Percentiles rank a stretch among this genome's conserved stretches.
These are phyloP conservation scores for Aspergillus ostianus DNA, from an alignment of 495 filamentous ascomycete species.

Conservation along the genomic window DNA sequence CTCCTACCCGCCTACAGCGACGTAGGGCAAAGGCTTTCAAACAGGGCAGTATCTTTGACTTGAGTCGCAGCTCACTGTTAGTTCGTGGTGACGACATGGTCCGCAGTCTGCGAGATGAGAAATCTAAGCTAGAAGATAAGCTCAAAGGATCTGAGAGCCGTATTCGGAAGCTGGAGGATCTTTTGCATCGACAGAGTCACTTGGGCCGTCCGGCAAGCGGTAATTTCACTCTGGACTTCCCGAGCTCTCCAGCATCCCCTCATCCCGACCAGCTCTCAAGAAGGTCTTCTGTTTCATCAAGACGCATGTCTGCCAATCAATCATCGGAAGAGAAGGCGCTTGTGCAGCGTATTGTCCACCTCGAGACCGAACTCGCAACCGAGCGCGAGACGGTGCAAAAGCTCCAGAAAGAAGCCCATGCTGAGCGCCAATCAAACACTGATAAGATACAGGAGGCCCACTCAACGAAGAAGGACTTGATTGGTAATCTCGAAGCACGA, in stretches of 20 bases:
- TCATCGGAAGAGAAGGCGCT: constrained; percentile 62
- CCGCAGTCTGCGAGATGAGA: constrained; percentile 69
- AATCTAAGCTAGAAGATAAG: constrained; percentile 73
- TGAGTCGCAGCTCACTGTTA: constrained; percentile 74
- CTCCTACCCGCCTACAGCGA: constrained; percentile 70
- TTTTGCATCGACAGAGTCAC: constrained; percentile 84
- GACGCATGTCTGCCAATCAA: constrained; percentile 66
- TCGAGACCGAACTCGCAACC: constrained; percentile 74
- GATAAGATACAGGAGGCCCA: constrained; percentile 76
- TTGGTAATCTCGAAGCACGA: constrained; percentile 90
- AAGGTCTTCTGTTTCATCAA: constrained; percentile 63
- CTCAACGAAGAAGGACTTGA: constrained; percentile 89
- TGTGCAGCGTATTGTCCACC: constrained; percentile 65
- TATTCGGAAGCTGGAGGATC: constrained; percentile 86
- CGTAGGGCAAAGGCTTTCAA: constrained; percentile 91
- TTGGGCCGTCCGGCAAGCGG: constrained; percentile 66
- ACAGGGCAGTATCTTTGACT: constrained; percentile 88
- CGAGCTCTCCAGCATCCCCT: constrained; percentile 48
- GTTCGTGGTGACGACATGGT: constrained; percentile 81
- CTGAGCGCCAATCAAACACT: constrained; percentile 62
- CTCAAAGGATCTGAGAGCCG: constrained; percentile 87
- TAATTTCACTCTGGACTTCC: constrained; percentile 58
- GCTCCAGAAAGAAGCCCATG: constrained; percentile 62
- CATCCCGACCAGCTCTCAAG: constrained; percentile 57
- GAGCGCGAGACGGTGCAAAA: constrained; percentile 59